These are phyloP conservation scores for Herpetomonas muscarum DNA, from an alignment of 208 protist species.

Conservation along the genomic window DNA sequence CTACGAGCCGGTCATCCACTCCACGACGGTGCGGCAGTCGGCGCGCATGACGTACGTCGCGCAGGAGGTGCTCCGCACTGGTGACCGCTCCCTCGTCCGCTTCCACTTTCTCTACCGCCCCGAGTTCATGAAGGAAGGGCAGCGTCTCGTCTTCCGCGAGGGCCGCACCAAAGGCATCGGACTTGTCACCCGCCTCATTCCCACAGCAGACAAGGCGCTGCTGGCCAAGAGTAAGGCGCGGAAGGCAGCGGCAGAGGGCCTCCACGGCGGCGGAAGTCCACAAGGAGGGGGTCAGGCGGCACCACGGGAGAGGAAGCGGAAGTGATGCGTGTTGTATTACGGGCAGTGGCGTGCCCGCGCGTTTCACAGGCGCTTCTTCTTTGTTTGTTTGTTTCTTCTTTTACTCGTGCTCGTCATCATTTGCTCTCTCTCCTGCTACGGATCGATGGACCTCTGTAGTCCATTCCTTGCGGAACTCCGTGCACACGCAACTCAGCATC, in stretches of 20 bases:
- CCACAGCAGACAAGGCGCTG: conserved; percentile 32
- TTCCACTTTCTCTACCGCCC: conserved; percentile 94
- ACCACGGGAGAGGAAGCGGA: conserved; percentile 9
- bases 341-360: neutral
- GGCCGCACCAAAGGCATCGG: conserved; percentile 93
- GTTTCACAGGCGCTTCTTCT: neutral
- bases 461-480: too few relatives aligned
- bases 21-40: conserved; percentile 84
- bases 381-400: conserved; percentile 1
- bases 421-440: too few relatives aligned
- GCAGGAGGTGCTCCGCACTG: conserved; percentile 91
- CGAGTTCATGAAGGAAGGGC: conserved; percentile 91
- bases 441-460: too few relatives aligned
- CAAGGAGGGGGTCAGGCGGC: neutral
- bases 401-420: neutral
- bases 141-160: conserved; percentile 93
- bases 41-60: conserved; percentile 85
- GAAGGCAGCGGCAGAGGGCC: conserved; percentile 23
- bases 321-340: conserved; percentile 6
- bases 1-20: conserved; percentile 98
- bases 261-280: neutral
- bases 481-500: too few relatives aligned
- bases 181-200: conserved; percentile 70
- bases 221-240: conserved; percentile 41
- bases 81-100: conserved; percentile 88